Evolutionary conservation across 1,284 basidiomycete genomes (phyloP), one percentile per base, ranked within the genome.

Genomic region (Puccinia triticina): DNA sequence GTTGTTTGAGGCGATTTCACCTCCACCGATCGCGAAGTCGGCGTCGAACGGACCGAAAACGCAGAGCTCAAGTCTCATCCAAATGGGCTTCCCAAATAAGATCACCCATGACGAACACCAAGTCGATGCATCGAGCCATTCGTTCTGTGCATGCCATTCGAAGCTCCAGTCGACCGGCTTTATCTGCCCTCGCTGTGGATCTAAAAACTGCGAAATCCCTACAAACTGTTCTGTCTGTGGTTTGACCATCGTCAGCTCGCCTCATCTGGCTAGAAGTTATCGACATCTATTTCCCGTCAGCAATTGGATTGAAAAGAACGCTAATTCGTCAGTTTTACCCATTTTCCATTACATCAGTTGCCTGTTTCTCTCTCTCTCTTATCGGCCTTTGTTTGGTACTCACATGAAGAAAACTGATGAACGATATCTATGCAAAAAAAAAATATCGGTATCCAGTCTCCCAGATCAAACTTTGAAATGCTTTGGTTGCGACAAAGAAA

Each of bases 141-240:
- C 93, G 73, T 89, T 97, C 29, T 99, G 96, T 86, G 94, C 92
- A 0, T 99, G 96, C 86, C 96, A 99, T 87, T 93, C 93, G 2
- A 91, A 94, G 83, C 89, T 98, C 85, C 93, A 93, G 87, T 92
- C 91, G 85, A 92, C 93, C 84, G 97, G 96, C 5, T 99, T 96
- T 88, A 89, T 97, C 21, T 99, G 96, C 87, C 97, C 96, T 2
- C 90, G 96, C 37, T 99, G 96, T 86, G 90, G 91, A 59, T 91
- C 93, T 77, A 95, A 96, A 89, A 90, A 98, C 53, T 99, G 96
- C 89, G 96, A 99, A 86, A 95, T 98, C 1, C 96, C 96, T 55
- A 99, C 96, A 8, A 97, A 99, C 87, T 99, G 96, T 86, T 93
- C 96, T 85, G 92, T 98, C 43, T 99, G 96, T 86, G 94, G 95